These are phyloP conservation scores for Botrytis hyacinthi DNA, from an alignment of 2,329 filamentous ascomycete species.

Conservation along the genomic window DNA sequence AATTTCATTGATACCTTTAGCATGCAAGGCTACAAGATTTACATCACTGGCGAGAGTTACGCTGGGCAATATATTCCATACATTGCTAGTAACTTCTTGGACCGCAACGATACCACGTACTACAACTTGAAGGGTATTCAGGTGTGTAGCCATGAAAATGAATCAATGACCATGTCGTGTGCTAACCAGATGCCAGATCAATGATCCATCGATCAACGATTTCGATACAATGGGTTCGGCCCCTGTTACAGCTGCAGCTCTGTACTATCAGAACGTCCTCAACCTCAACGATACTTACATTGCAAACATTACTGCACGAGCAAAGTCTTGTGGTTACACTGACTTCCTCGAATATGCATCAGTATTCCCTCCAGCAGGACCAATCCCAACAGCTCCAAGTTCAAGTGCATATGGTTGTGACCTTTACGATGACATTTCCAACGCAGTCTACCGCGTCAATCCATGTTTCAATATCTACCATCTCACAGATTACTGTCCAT, in stretches of 20 bases:
- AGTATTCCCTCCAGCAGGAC: slow-evolving; percentile 55
- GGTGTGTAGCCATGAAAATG: slow-evolving; percentile 20
- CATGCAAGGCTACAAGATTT: slow-evolving; percentile 57
- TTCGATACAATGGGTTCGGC: slow-evolving; percentile 36
- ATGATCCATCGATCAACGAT: slow-evolving; percentile 53
- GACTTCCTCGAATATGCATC: slow-evolving; percentile 49
- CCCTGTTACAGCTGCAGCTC: slow-evolving; percentile 50
- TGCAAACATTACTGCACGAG: slow-evolving; percentile 45
- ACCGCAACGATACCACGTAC: slow-evolving; percentile 50
- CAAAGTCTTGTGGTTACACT: slow-evolving; percentile 52
- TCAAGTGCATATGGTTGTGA: slow-evolving; percentile 28
- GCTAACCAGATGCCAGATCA: slow-evolving; percentile 42
- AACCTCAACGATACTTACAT: slow-evolving; percentile 52
- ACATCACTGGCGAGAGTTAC: slow-evolving; percentile 62
- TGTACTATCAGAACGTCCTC: slow-evolving; percentile 51
- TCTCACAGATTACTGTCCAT: slow-evolving; percentile 49
- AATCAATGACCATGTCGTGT: no score
- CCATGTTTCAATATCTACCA: slow-evolving; percentile 64
- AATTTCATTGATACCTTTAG: slow-evolving; percentile 60
- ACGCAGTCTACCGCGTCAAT: slow-evolving; percentile 54
- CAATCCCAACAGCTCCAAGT: slow-evolving; percentile 45
- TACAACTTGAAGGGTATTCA: slow-evolving; percentile 59
- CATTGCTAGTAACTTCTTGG: slow-evolving; percentile 53
- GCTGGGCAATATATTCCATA: slow-evolving; percentile 48
- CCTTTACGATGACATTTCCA: slow-evolving; percentile 43